Percentiles rank a stretch among this genome's conserved stretches.
These are phyloP conservation scores for Tulasnella sp. DNA, from an alignment of 768 basidiomycete genomes.

Conservation along the genomic window DNA sequence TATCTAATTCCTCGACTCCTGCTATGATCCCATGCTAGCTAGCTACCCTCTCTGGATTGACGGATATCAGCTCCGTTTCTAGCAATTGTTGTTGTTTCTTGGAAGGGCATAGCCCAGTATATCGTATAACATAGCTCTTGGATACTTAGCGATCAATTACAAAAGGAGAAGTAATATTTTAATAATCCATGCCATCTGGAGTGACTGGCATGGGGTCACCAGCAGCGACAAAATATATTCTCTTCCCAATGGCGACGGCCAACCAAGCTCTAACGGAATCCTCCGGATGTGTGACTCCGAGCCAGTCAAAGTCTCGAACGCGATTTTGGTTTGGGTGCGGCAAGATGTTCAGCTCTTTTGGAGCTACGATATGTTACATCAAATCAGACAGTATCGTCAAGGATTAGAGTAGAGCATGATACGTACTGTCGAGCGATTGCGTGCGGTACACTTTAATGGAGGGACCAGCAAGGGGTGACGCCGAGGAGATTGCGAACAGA, in stretches of 20 bases:
- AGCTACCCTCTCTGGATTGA: background rate
- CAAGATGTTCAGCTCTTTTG: conserved; percentile 46
- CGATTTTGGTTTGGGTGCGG: conserved; percentile 44
- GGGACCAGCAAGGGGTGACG: conserved; percentile 50
- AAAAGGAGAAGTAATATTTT: no score
- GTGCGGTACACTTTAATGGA: conserved; percentile 59
- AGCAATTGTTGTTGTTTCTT: conserved; percentile 27
- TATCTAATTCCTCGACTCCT: background rate
- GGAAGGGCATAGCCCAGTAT: conserved; percentile 50
- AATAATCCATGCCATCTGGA: no score
- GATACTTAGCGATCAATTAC: no score
- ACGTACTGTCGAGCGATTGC: conserved; percentile 41
- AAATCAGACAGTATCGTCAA: background rate
- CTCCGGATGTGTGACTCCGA: conserved; percentile 32
- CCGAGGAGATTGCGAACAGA: conserved; percentile 66
- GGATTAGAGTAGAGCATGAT: background rate
- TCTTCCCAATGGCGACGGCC: conserved; percentile 53
- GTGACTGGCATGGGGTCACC: conserved; percentile 3
- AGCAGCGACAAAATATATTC: conserved; percentile 35
- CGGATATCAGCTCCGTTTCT: conserved; percentile 16
- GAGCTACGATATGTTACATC: conserved; percentile 28
- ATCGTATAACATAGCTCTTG: no score
- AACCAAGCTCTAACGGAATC: conserved; percentile 42
- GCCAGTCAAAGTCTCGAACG: conserved; percentile 68
- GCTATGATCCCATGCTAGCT: background rate